Base-by-base conservation (phyloP, 2,329 filamentous ascomycete species). In the Penicillium glabrum region DNA sequence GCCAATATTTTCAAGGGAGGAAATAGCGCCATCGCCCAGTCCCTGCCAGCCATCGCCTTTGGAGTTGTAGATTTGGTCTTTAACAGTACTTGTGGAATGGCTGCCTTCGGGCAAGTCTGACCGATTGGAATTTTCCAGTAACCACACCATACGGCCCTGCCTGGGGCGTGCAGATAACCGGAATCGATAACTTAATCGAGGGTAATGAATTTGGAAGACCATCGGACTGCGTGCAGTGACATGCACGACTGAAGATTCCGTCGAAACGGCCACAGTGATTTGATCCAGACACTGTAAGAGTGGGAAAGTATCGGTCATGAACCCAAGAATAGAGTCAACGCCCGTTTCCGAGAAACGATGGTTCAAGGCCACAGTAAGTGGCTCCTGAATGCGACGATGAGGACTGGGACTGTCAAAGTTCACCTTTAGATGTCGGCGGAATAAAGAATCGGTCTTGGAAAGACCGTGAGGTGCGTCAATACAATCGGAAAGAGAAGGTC, bases 1-100 rank as follows among this genome's bases (percentile, higher is more conserved):
- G 26, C 66, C 68, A 19, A 75, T 63, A 51, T 69, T 69, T 29
- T 69, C 67, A 33, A 67, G 61, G 24, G 69, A 64, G 13, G 73
- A 70, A 31, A 76, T 66, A 31, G 68, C 73, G 16, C 75, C 75
- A 56, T 69, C 72, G 11, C 71, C 74, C 14, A 77, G 63, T 13
- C 75, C 75, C 46, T 67, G 70, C 75, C 75, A 78, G 5, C 75
- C 74, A 49, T 74, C 62, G 35, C 74, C 74, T 39, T 67, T 71
- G 3, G 70, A 68, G 33, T 66, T 66, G 58, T 74, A 77, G 41
- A 78, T 56, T 23, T 64, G 69, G 46, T 73, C 68, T 31, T 61
- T 67, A 24, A 77, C 56, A 13, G 56, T 64, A 23, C 48, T 55
- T 51, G 62, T 61, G 16, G 70, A 46, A 35, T 65, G 60, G n/a